Percentiles rank a stretch among this genome's conserved stretches.
phyloP scores from a whole-genome alignment of 2,329 filamentous ascomycete species.

The Chaetomium globosum region DNA sequence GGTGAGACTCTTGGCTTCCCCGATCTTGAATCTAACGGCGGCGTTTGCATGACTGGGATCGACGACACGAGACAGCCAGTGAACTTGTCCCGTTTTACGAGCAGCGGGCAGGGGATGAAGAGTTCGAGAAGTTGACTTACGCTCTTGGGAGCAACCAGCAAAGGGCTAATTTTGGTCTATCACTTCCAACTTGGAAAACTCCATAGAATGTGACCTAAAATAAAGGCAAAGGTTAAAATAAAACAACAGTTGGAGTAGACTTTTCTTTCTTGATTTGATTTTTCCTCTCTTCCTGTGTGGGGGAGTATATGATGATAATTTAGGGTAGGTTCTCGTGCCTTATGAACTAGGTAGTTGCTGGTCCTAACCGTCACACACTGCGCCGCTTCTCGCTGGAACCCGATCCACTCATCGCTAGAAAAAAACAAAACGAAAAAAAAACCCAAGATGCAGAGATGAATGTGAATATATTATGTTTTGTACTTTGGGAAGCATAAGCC shows the following conservation, averaged over 20 bases:
- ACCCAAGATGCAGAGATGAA: background rate
- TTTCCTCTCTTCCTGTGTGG: no score
- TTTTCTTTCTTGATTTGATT: no score
- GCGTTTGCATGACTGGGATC: constrained; percentile 15
- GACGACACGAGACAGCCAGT: constrained; percentile 9
- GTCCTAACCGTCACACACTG: background rate
- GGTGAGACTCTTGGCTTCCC: constrained; percentile 13
- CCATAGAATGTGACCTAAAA: no score
- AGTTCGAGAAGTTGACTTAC: background rate
- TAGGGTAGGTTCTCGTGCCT: no score
- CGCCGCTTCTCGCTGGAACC: background rate
- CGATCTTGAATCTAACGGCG: constrained; percentile 16
- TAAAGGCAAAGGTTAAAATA: no score
- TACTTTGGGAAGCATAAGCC: background rate
- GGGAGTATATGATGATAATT: no score
- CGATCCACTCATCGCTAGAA: background rate
- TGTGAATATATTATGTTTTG: background rate
- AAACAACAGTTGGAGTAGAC: no score
- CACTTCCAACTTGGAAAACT: no score
- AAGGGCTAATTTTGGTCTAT: no score
- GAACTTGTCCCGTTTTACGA: background rate
- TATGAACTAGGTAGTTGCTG: background rate
- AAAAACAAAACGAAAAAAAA: no score
- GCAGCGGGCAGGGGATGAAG: no score
- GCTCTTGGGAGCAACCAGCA: no score